These are phyloP conservation scores for Dryas drummondii DNA, from an alignment of 306 rosid species.

Conservation along the genomic window DNA sequence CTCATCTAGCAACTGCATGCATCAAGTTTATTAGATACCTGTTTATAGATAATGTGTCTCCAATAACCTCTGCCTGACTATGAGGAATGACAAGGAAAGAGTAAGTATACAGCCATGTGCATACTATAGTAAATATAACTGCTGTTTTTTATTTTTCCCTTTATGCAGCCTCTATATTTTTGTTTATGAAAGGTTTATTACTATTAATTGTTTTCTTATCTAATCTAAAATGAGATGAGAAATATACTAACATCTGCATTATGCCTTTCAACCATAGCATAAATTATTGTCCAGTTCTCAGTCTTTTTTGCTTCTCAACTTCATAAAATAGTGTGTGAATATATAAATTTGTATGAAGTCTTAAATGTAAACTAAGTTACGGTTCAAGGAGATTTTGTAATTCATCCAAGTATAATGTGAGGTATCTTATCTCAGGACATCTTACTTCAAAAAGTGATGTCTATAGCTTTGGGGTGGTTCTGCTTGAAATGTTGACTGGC, in stretches of 20 bases:
- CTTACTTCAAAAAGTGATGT: constrained; percentile 63
- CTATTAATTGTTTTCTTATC: too few species aligned
- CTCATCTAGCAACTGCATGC: too few species aligned
- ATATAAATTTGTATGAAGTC: neutral
- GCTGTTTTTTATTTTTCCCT: neutral
- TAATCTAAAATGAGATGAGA: neutral
- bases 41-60: too few species aligned
- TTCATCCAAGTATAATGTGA: neutral
- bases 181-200: neutral
- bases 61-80: too few species aligned
- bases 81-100: neutral
- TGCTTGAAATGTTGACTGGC: constrained; percentile 63
- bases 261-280: neutral
- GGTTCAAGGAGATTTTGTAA: neutral
- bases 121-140: neutral
- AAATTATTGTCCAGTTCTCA: neutral
- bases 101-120: neutral
- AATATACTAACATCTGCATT: neutral
- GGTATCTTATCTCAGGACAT: constrained; percentile 46
- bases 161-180: neutral
- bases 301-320: neutral
- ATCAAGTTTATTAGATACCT: too few species aligned
- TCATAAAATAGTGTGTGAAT: neutral
- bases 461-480: constrained; percentile 68
- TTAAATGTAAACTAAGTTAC: neutral